Evolutionary conservation across 768 basidiomycete genomes (phyloP), one percentile per base, ranked within the genome.

Genomic region (Amanita rimosa): DNA sequence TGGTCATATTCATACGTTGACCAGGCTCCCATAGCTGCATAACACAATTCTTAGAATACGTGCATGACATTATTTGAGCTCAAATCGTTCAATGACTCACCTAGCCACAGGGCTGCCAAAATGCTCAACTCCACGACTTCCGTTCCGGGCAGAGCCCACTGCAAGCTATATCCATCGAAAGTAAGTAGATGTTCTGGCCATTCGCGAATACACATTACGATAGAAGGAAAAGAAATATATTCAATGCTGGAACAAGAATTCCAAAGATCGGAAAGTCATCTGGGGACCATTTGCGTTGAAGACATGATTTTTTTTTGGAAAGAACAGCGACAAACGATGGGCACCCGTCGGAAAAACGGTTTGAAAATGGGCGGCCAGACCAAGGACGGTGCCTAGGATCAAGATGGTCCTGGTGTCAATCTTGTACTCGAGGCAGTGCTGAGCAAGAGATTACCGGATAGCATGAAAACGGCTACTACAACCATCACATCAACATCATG

Each of bases 191-290:
- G 19, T 41, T 50, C 44, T 44, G 29, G 46, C 46, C 46, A 8
- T 53, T 51, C 16, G 13, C 47, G 11, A 29, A 19, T 24, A 13
- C 13, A 33, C 22, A 22, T 75, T 49, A 84, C 85, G 75, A 65
- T 53, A 81, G 59, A 19, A 86, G 55, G 52, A 86, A 76, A 26
- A 69, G 45, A 21, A 87, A 70, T 55, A 87, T 76, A 11, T 84
- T 85, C 19, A 79, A 44, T 3, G 82, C 76, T 11, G 85, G 75
- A 2, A 79, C 74, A 44, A 88, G 55, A 48, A 89, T 64, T 0
- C 82, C 66, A 61, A 82, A 89, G 31, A 85, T 79, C 4, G 73
- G 76, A 57, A 83, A 90, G 60, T 83, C 81, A 57, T 64, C 87
- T 89, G 52, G 17, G 11, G 21, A 36, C 10, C 27, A 34, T 16